Evolutionary conservation across 805 yeast species (phyloP), one percentile per base, ranked within the genome.

Genomic region (Hanseniaspora vineae): DNA sequence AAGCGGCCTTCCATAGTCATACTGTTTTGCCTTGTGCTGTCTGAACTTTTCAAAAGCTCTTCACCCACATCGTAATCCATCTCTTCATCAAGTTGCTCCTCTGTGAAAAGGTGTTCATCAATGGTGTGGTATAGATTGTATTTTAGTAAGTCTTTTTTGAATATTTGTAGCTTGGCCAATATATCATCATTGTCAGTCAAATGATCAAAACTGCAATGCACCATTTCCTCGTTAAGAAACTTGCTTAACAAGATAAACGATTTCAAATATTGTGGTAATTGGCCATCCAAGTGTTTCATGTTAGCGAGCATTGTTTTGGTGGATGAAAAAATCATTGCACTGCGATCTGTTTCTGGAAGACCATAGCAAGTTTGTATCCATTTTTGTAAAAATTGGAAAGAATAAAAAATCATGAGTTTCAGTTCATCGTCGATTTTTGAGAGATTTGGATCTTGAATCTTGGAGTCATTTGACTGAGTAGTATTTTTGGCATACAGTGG

Each of bases 281-380:
- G 13, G 14, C 17, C 31, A 20, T 19, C 20, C 17, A 59, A 47
- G 13, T 45, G 44, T 14, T 58, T 57, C 29, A 54, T 46, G 9
- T 54, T 51, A n/a, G 57, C 39, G 2, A 51, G 46, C 15, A 49
- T 39, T 12, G 58, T 33, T 37, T 51, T 46, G 18, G 57, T 55
- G 15, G 63, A 59, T 32, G 54, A 57, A 39, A 59, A 58, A 46
- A 60, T 61, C 20, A 55, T 60, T 10, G 51, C 48, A 12, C 55
- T 35, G 46, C 58, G 59, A 42, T 60, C 58, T 14, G 53, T 45
- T 49, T 58, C 58, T 29, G 63, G 64, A 35, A 54, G 44, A 14
- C 61, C 61, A 42, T 57, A 57, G 2, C 58, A 44, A 20, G 61
- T 49, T 8, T 54, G 50, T 60, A 62, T 59, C 65, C 64, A 61